These are phyloP conservation scores for Pezicula radicicola DNA, from an alignment of 2,329 filamentous ascomycete species.

Conservation along the genomic window DNA sequence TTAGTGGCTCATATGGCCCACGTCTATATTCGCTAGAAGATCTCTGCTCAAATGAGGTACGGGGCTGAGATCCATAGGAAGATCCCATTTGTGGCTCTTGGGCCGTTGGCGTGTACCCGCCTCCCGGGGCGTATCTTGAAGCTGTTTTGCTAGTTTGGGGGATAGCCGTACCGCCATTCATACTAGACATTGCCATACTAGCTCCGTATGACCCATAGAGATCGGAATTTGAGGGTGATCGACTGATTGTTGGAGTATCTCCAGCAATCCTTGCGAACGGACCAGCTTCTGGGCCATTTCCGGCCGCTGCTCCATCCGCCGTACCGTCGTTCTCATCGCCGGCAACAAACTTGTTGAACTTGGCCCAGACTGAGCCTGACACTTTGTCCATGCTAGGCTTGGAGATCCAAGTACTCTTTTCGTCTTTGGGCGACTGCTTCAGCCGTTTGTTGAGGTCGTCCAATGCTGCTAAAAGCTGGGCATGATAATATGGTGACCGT, in stretches of 20 bases:
- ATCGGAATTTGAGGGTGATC: conserved; percentile 74
- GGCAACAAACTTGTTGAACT: conserved; percentile 94
- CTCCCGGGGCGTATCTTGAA: conserved; percentile 29
- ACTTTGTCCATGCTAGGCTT: conserved; percentile 97
- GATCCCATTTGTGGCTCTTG: conserved; percentile 18
- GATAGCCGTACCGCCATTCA: conserved; percentile 19
- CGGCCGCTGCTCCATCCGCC: conserved; percentile 53
- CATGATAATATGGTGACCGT: conserved; percentile 82
- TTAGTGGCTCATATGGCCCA: conserved; percentile 38
- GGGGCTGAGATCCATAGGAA: conserved; percentile 28
- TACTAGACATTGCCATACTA: conserved; percentile 26
- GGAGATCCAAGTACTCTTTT: conserved; percentile 82
- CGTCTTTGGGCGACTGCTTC: conserved; percentile 80
- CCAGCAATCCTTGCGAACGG: conserved; percentile 81
- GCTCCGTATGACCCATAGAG: conserved; percentile 45
- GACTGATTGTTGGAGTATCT: conserved; percentile 72
- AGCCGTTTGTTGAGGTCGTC: conserved; percentile 83
- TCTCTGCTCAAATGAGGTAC: conserved; percentile 42
- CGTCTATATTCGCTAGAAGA: conserved; percentile 40
- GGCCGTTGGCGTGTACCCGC: conserved; percentile 15
- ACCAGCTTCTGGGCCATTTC: conserved; percentile 59
- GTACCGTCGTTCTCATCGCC: conserved; percentile 77
- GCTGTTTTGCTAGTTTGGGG: conserved; percentile 16
- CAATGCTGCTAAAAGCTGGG: conserved; percentile 67
- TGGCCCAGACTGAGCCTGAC: conserved; percentile 83